Evolutionary conservation across 2,329 filamentous ascomycete genomes (phyloP).

Genomic region (Westerdykella sp.): DNA sequence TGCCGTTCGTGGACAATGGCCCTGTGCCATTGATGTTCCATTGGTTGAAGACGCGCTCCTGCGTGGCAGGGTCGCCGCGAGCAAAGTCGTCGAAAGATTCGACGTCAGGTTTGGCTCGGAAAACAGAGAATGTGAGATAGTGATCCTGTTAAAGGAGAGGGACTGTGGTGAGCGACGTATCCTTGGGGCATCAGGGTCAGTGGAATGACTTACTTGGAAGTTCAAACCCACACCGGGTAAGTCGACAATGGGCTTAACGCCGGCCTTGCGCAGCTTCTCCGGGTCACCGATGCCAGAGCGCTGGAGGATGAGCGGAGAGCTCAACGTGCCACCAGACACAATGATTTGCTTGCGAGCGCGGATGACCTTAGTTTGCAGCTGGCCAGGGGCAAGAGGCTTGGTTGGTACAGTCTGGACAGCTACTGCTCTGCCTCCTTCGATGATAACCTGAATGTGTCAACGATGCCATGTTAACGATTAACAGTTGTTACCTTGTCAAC

Average conservation of each 20-base stretch:
- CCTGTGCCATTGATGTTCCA: conserved; percentile 77
- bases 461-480: background rate
- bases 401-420: conserved; percentile 65
- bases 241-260: conserved; percentile 63
- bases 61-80: conserved; percentile 64
- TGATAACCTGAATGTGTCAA: conserved; percentile 45
- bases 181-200: background rate
- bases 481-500: conserved; percentile 53
- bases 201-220: conserved; percentile 50
- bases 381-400: conserved; percentile 57
- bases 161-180: conserved; percentile 2
- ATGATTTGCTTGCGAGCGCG: conserved; percentile 68
- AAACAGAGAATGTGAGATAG: conserved; percentile 60
- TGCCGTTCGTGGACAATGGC: conserved; percentile 69
- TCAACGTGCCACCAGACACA: conserved; percentile 65
- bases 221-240: conserved; percentile 69
- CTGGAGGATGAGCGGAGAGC: conserved; percentile 69
- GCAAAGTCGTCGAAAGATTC: conserved; percentile 79
- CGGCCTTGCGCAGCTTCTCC: conserved; percentile 61
- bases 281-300: conserved; percentile 68
- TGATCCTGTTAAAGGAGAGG: too few species aligned
- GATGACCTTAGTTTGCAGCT: conserved; percentile 52
- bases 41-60: conserved; percentile 68
- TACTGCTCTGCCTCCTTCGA: conserved; percentile 65
- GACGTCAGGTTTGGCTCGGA: conserved; percentile 65